Conservation (phyloP, 2,329 filamentous ascomycete genomes). For the Trichoderma sp. region DNA sequence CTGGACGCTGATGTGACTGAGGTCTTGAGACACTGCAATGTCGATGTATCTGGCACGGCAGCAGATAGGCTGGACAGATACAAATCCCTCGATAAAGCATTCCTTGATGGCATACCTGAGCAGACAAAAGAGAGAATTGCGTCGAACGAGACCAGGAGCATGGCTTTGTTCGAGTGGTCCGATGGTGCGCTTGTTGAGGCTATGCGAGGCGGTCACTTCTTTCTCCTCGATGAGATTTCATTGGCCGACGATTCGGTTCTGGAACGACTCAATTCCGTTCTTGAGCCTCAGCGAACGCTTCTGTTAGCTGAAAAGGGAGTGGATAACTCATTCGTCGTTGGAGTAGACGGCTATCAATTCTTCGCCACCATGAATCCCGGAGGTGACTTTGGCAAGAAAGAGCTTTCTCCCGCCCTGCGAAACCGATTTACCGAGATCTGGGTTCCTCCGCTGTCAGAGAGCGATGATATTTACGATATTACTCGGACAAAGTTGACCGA, state of each 20-base stretch:
- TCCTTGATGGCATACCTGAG: constrained; percentile 47
- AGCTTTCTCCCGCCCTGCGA: constrained; percentile 88
- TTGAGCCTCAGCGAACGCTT: constrained; percentile 83
- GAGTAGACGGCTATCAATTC: constrained; percentile 82
- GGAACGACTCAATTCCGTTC: constrained; percentile 91
- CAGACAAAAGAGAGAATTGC: constrained; percentile 47
- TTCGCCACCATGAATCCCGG: constrained; percentile 99
- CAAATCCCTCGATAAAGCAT: constrained; percentile 44
- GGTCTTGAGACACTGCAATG: constrained; percentile 42
- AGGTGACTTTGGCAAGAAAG: constrained; percentile 96
- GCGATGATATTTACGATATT: constrained; percentile 84
- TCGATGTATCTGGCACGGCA: constrained; percentile 41
- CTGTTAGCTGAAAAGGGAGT: constrained; percentile 92
- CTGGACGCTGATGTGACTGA: constrained; percentile 60
- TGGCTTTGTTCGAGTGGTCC: constrained; percentile 92
- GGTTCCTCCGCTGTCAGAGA: constrained; percentile 84
- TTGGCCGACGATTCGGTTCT: constrained; percentile 96
- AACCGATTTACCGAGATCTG: constrained; percentile 99
- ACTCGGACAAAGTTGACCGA: constrained; percentile 69
- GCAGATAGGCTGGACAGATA: constrained; percentile 60
- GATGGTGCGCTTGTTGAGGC: constrained; percentile 92
- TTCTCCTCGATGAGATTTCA: constrained; percentile 96
- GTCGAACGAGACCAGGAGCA: constrained; percentile 59
- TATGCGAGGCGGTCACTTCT: constrained; percentile 86
- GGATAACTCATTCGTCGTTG: constrained; percentile 75